Evolutionary conservation across 2,329 filamentous ascomycete genomes (phyloP), one percentile per base, ranked within the genome.

Genomic region (Nectriaceae sp.): DNA sequence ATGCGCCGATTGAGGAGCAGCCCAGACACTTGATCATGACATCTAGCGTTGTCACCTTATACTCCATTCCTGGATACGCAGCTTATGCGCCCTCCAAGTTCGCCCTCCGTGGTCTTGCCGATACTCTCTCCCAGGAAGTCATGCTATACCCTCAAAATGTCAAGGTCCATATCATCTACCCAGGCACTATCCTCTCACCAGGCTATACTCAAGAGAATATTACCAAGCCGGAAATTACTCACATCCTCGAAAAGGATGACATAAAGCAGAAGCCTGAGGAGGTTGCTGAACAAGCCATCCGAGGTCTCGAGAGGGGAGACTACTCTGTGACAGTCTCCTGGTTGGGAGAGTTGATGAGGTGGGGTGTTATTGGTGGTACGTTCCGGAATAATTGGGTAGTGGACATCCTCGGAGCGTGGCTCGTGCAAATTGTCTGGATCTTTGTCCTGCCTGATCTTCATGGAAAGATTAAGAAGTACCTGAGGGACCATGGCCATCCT

Each of bases 11-110:
- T 29, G 68, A 76, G 41, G 45, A 59, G 20, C 72, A 79, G 53
- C 76, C 85, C 10, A 82, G 87, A 46, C 93, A 97, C 70, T 78
- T 99, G 55, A 83, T 99, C 65, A 89, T 97, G 71, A 97, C 94
- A 1, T 85, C 86, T 15, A 94, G 88, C 19, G 80, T 87, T 5
- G 72, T 86, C 16, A 88, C 88, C 2, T 87, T 96, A 60, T 85
- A 87, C 60, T 82, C 89, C 11, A 69, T 96, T 26, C 82, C 86
- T 11, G 94, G 94, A 21, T 99, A 99, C 70, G 79, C 78, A 0
- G 81, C 90, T 0, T 99, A 99, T 70, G 81, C 85, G 1, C 90
- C 93, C 3, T 79, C 87, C 47, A 99, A 99, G 73, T 85, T 86
- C 45, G 94, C 94, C 2, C 77, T 99, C 57, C 85, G 90, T 49